Evolutionary conservation across 176 grass and related monocot genomes (phyloP), one percentile per base, ranked within the genome.

Genomic region (Dendrocalamus sinicus): DNA sequence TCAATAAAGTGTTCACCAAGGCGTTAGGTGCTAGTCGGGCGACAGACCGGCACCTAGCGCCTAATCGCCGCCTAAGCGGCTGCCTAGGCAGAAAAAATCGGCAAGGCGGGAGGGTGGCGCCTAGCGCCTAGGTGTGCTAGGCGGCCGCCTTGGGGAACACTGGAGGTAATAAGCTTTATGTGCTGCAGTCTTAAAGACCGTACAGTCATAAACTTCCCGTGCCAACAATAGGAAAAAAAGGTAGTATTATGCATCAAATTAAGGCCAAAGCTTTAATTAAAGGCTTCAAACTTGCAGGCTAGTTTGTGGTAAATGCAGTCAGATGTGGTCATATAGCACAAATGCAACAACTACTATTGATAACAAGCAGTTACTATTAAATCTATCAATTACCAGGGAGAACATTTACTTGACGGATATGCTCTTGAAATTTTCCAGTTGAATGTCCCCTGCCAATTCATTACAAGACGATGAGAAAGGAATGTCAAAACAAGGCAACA

Each of bases 341-440:
- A 14, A 39, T 48, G 58, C 17, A 67, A 74, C 22, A 46, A 62
- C 46, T 81, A 81, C 7, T 63, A 50, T 52, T 15, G 19, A 55
- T 16, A 46, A 13, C 43, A 75, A 47, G 6, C 78, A 86, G 67
- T 4, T 81, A 32, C 15, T 45, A 11, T 64, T 51, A 44, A 70
- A 72, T 14, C 13, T 69, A 88, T 83, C 20, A 76, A 88, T 73
- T 95, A 98, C 96, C 96, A 71, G 91, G 93, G 63, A 94, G 90
- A 50, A 92, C 96, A 71, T 89, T 90, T 76, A 94, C 64, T 82
- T 83, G 52, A 15, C 39, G 90, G 16, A 54, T 60, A 84, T 98
- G 86, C 73, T 91, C 88, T 76, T 84, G 89, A 67, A 60, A 85
- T 60, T 88, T 57, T 37, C 57, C 86, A 64, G 64, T 57, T 51